Percentiles rank a stretch among this genome's conserved stretches.
These are phyloP conservation scores for Sarocladium kiliense DNA, from an alignment of 2,329 filamentous ascomycete genomes.

Conservation along the genomic window DNA sequence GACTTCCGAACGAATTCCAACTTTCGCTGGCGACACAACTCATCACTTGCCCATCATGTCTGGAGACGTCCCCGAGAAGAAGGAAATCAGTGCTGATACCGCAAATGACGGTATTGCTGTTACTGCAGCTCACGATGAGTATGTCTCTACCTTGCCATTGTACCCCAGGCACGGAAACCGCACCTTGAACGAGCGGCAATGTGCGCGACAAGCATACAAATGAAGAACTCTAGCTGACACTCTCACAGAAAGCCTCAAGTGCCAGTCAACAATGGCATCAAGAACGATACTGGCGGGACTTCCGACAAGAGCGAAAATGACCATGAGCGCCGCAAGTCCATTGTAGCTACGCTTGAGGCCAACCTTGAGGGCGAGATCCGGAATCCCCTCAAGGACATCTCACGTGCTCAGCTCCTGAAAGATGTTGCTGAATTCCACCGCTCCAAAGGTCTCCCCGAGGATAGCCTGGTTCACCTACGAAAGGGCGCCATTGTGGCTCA, in stretches of 20 bases:
- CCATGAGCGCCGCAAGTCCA: constrained; percentile 1
- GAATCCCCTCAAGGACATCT: constrained; percentile 48
- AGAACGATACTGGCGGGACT: no score
- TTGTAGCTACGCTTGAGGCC: constrained; percentile 12
- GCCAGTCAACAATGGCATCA: not conserved
- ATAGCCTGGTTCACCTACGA: constrained; percentile 33
- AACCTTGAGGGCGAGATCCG: constrained; percentile 24
- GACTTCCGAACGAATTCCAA: no score
- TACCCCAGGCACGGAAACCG: no score
- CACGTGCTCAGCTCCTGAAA: constrained; percentile 43
- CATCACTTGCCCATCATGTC: not conserved
- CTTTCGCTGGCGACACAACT: no score
- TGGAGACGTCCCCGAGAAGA: not conserved
- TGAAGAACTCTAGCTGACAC: no score
- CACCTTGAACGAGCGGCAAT: no score
- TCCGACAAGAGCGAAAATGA: constrained; percentile 11
- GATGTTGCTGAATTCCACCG: constrained; percentile 50
- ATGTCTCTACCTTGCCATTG: no score
- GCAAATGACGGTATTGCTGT: not conserved
- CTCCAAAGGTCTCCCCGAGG: constrained; percentile 38
- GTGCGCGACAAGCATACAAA: no score
- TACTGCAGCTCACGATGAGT: not conserved
- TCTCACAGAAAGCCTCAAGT: not conserved
- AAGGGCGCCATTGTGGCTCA: constrained; percentile 19
- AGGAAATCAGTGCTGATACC: not conserved